Percentiles rank a stretch among this genome's conserved stretches.
Evolutionary conservation across 768 basidiomycete species (phyloP).

Genomic region (Serendipita sp.): DNA sequence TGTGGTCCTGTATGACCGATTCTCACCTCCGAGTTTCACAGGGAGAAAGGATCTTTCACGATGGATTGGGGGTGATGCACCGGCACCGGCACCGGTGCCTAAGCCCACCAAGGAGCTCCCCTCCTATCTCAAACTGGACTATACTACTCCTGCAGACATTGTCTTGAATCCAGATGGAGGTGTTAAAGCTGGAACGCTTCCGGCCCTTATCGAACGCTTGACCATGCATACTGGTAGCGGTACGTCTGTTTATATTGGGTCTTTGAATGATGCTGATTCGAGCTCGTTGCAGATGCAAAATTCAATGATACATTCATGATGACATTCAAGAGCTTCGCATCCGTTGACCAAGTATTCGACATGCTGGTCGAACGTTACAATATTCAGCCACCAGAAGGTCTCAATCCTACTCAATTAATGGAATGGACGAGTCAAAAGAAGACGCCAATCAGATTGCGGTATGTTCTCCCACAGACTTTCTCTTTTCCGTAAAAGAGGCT

Average conservation of each 20-base stretch:
- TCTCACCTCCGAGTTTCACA: too few species aligned
- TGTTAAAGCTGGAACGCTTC: constrained; percentile 73
- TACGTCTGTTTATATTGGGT: constrained; percentile 21
- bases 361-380: constrained; percentile 66
- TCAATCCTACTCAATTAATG: constrained; percentile 43
- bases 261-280: background rate
- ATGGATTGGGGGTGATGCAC: constrained; percentile 47
- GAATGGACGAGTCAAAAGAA: constrained; percentile 82
- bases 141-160: constrained; percentile 55
- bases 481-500: constrained; percentile 5
- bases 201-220: constrained; percentile 73
- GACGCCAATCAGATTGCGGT: constrained; percentile 77
- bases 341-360: constrained; percentile 65
- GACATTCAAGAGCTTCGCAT: constrained; percentile 92
- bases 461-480: constrained; percentile 14
- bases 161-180: constrained; percentile 69
- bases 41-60: constrained; percentile 11
- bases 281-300: constrained; percentile 38
- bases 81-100: constrained; percentile 28
- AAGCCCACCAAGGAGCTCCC: constrained; percentile 33
- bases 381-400: constrained; percentile 53
- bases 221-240: constrained; percentile 83
- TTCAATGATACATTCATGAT: constrained; percentile 85
- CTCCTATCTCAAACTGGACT: constrained; percentile 77
- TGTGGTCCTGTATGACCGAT: too few species aligned